Percentiles rank a stretch among this genome's conserved stretches.
Evolutionary conservation across 1,284 basidiomycete genomes (phyloP).

Genomic region (Microbotryum lychnidis-dioicae): DNA sequence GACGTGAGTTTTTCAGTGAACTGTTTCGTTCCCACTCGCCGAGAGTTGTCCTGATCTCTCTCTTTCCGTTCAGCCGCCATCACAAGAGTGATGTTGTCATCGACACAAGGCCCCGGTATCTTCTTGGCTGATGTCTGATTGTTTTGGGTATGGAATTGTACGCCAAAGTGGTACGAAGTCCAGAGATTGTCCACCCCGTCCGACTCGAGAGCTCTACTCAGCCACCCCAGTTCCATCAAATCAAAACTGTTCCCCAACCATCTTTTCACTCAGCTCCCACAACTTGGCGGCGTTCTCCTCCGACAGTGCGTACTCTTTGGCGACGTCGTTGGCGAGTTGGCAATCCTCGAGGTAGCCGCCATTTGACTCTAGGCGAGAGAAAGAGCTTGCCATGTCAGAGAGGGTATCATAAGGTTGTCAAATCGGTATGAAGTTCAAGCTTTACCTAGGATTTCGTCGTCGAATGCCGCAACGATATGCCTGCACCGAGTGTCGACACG

Average conservation of each 20-base stretch:
- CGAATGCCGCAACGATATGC: constrained; percentile 14
- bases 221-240: background rate
- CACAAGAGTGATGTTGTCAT: constrained; percentile 26
- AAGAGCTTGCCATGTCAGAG: too few relatives aligned
- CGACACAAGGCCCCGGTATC: constrained; percentile 30
- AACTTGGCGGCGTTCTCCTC: constrained; percentile 8
- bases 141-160: background rate
- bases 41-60: background rate
- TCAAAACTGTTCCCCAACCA: constrained; percentile 1
- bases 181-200: too few relatives aligned
- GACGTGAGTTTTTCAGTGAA: constrained; percentile 17
- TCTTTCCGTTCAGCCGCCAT: constrained; percentile 20
- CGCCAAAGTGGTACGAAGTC: background rate
- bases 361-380: background rate
- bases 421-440: background rate
- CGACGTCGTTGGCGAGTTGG: constrained; percentile 1
- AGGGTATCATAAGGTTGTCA: too few relatives aligned
- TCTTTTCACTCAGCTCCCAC: constrained; percentile 6
- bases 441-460: constrained; percentile 1
- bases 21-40: background rate
- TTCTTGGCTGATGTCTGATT: constrained; percentile 21
- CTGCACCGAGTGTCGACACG: background rate
- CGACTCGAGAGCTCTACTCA: background rate
- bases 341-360: constrained; percentile 3
- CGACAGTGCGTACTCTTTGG: background rate